These are phyloP conservation scores for Botrytis tulipae DNA, from an alignment of 2,329 filamentous ascomycete species.

Conservation along the genomic window DNA sequence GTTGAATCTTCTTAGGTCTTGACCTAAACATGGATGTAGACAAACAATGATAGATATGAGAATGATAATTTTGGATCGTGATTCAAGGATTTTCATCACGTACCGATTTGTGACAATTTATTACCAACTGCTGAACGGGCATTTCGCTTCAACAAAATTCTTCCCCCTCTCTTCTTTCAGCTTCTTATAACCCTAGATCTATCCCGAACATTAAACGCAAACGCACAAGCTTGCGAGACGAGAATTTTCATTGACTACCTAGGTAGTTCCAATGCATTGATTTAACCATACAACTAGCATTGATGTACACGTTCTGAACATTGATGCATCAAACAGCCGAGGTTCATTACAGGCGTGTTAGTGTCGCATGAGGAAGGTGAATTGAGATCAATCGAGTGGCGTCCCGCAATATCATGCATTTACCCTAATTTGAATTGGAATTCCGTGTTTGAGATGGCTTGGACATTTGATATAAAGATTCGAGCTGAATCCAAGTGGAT, in stretches of 20 bases:
- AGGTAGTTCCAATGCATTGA: background rate
- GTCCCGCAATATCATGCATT: background rate
- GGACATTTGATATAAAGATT: background rate
- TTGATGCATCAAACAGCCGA: background rate
- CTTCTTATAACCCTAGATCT: background rate
- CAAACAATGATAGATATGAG: conserved; percentile 6
- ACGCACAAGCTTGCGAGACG: background rate
- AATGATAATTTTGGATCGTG: background rate
- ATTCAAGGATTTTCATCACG: background rate
- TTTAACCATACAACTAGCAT: background rate
- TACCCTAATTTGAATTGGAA: background rate
- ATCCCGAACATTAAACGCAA: background rate
- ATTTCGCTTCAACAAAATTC: background rate
- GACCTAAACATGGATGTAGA: background rate
- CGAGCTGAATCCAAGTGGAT: background rate
- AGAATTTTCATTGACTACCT: background rate
- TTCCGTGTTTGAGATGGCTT: background rate
- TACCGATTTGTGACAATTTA: background rate
- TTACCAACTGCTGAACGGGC: background rate
- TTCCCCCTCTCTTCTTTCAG: background rate
- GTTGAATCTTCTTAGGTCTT: background rate
- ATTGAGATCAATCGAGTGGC: background rate
- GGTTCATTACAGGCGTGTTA: conserved; percentile 2
- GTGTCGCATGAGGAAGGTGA: background rate
- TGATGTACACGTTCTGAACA: background rate